Evolutionary conservation across 148 eudicot genomes (phyloP), one percentile per base, ranked within the genome.

Genomic region (Simmondsia chinensis): DNA sequence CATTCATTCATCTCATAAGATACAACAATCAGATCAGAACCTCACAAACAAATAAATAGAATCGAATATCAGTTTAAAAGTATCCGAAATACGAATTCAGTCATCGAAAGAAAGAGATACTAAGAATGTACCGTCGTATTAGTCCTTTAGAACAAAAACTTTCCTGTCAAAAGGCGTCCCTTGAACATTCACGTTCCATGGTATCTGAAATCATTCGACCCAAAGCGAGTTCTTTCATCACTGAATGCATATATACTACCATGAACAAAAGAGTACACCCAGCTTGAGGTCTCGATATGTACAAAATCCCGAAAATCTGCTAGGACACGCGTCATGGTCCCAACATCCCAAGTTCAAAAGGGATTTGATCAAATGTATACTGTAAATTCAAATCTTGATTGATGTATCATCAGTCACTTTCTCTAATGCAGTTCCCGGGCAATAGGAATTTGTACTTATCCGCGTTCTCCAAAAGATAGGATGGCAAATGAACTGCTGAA

Each of bases 401-500:
- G 29, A n/a, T n/a, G 4, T 6, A 29, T 10, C 13, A 46, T 76
- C 72, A 73, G 35, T 75, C 74, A 50, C 80, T 52, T 59, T 79
- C 94, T 61, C 94, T 65, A 19, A 59, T 3, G 57, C 94, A 83
- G 53, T 79, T 76, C 18, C 87, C 87, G 3, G 94, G 94, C 63
- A 83, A 60, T 10, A 83, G 73, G 61, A 69, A 83, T 17, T 69
- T 73, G 30, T 70, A 83, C 43, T 66, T 54, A 2, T 79, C 77
- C 0, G 94, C 76, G 23, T 83, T 76, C 60, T 83, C 81, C 64
- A 79, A 63, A 39, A 83, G 80, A 58, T 60, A 68, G 0, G 79
- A 56, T 3, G 94, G 94, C 23, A 83, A 63, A 63, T 83, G 83
- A 34, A 83, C 81, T 1, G 94, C 94, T 0, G 94, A 79, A 39